Evolutionary conservation across 768 basidiomycete species (phyloP), one percentile per base, ranked within the genome.

Genomic region (Mycena venus): DNA sequence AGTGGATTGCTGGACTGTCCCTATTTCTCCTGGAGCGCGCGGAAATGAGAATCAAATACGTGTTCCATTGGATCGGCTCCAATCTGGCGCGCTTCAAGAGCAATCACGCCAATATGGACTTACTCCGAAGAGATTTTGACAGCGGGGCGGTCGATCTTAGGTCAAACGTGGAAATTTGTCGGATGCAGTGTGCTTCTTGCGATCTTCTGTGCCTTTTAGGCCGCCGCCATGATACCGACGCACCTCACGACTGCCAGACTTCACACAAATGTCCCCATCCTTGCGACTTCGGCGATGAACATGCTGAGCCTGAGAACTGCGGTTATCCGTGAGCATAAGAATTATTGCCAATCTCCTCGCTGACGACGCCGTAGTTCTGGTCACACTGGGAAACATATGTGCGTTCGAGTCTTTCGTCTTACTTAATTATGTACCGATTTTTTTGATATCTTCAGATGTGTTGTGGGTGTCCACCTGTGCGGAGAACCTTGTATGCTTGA

Each of bases 381-480:
- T 0, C 91, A 92, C 72, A 79, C 86, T 15, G 90, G 89, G 6
- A 83, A 82, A 17, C 91, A 92, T 69, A 84, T 90, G 91, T 91
- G 76, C 58, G 87, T 42, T 27, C 60, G 38, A 27, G 36, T 61
- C 38, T 5, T 42, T 17, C 38, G 3, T 17, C 38, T 25, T 23
- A 27, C 12, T 29, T 40, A 14, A 59, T 59, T 27, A 10, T 73
- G 14, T 44, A 23, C 11, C 65, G 38, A 49, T 36, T 38, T 38
- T 1, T 25, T n/a, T 42, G n/a, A n/a, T n/a, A n/a, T n/a, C n/a
- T 64, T 19, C 68, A 92, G 92, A 68, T 93, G 91, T 73, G 80
- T 86, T 38, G 84, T 87, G 0, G 86, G 84, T 19, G 75, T 80
- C 25, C 88, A 93, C 79, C 74, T 91, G 1, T 93, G 91, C 59